Percentiles rank a stretch among this genome's conserved stretches.
Conservation (phyloP, 257 asterid genomes). For the Solanum chilense region DNA sequence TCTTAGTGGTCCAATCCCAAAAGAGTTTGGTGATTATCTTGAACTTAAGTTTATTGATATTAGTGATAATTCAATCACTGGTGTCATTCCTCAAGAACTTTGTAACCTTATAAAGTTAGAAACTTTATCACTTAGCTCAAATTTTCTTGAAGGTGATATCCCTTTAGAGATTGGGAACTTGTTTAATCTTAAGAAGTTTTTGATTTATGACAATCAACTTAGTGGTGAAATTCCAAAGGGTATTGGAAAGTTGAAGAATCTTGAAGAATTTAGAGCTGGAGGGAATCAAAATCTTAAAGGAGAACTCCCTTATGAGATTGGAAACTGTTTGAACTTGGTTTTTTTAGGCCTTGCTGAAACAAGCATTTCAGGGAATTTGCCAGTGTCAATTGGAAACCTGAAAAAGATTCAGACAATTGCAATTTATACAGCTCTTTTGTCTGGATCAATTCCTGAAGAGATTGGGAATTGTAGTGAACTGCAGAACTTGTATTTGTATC, state of each 20-base stretch:
- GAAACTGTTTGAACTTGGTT: conserved; percentile 59
- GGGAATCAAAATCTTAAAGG: conserved; percentile 86
- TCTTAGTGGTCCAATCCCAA: conserved; percentile 73
- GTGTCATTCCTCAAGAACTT: conserved; percentile 63
- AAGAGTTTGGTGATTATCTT: conserved; percentile 52
- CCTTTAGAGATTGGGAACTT: conserved; percentile 61
- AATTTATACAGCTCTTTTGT: conserved; percentile 55
- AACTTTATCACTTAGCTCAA: conserved; percentile 39
- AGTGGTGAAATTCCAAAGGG: conserved; percentile 64
- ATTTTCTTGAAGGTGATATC: conserved; percentile 46
- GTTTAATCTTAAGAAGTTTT: conserved; percentile 30
- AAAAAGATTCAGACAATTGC: conserved; percentile 71
- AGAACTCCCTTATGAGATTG: conserved; percentile 61
- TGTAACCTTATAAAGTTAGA: conserved; percentile 50
- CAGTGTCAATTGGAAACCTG: conserved; percentile 60
- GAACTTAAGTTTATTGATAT: conserved; percentile 42
- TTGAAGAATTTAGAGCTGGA: conserved; percentile 69
- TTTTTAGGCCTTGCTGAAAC: conserved; percentile 83
- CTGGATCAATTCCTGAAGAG: conserved; percentile 88
- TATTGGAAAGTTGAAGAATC: conserved; percentile 48
- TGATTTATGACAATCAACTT: conserved; percentile 74
- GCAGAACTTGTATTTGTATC: conserved; percentile 68
- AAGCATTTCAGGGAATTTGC: conserved; percentile 63
- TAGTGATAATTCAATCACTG: conserved; percentile 62
- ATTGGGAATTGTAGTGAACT: conserved; percentile 68